Percentiles rank a stretch among this genome's conserved stretches.
These are phyloP conservation scores for Nakazawaea populi DNA, from an alignment of 805 yeast species.

Conservation along the genomic window DNA sequence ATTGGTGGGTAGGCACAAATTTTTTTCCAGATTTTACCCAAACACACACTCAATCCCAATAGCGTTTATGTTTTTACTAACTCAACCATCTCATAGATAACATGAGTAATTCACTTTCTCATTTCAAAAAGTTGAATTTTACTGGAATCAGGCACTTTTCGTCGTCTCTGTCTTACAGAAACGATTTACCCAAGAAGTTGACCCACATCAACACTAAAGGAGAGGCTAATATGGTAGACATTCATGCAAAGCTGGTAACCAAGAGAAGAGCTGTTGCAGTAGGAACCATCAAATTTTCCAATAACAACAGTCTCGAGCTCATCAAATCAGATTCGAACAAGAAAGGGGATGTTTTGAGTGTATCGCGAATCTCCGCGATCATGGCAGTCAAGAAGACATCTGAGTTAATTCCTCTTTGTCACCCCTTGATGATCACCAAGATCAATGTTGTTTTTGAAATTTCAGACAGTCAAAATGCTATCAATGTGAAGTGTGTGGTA, in stretches of 20 bases:
- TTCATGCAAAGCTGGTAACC: slow-evolving; percentile 32
- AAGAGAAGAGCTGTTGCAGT: slow-evolving; percentile 36
- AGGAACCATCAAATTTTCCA: slow-evolving; percentile 36
- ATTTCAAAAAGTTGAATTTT: not conserved
- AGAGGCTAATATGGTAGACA: slow-evolving; percentile 41
- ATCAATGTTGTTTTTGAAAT: slow-evolving; percentile 28
- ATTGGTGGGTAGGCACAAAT: slow-evolving; percentile 41
- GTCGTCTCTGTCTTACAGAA: not conserved
- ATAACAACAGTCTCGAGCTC: slow-evolving; percentile 22
- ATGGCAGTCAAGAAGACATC: slow-evolving; percentile 45
- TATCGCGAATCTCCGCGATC: slow-evolving; percentile 44
- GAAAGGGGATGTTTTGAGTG: slow-evolving; percentile 47
- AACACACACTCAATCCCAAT: not conserved
- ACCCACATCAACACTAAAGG: slow-evolving; percentile 11
- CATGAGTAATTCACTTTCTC: not conserved
- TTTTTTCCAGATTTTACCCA: not conserved
- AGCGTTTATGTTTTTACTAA: slow-evolving; percentile 1
- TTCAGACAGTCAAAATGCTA: slow-evolving; percentile 11
- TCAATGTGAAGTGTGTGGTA: slow-evolving; percentile 31
- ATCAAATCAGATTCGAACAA: slow-evolving; percentile 32
- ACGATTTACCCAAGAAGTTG: not conserved
- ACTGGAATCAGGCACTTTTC: not conserved
- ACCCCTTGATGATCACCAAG: slow-evolving; percentile 38
- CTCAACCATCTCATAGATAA: not conserved
- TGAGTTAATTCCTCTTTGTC: slow-evolving; percentile 44